These are phyloP conservation scores for Paraglomus occultum DNA, from an alignment of 192 early-diverging fungal genomes.

Conservation along the genomic window DNA sequence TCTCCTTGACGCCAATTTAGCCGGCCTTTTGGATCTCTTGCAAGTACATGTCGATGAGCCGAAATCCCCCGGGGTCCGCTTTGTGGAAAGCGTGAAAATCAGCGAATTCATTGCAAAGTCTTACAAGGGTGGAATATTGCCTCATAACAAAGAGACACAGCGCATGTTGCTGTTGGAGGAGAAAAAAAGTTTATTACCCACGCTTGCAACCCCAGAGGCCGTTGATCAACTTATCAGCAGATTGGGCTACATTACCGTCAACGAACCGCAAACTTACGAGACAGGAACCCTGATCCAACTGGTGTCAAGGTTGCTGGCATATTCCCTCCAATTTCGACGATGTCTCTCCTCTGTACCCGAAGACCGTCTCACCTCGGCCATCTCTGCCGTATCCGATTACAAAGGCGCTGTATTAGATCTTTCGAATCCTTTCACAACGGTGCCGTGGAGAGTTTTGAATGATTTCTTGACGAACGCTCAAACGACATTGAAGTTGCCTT, in stretches of 20 bases:
- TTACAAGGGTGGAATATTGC: constrained; percentile 5
- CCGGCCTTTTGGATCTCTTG: neutral
- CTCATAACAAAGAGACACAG: neutral
- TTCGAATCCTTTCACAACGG: constrained; percentile 20
- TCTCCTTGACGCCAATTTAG: too few species aligned
- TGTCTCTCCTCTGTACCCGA: constrained; percentile 4
- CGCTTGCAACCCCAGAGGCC: neutral
- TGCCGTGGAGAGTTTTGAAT: neutral
- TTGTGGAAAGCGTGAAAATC: constrained; percentile 2
- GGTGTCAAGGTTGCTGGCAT: neutral
- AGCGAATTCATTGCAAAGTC: neutral
- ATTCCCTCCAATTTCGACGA: constrained; percentile 18
- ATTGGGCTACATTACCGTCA: neutral
- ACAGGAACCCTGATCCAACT: neutral
- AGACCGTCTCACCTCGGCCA: constrained; percentile 2
- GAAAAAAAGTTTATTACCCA: neutral
- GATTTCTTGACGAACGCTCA: constrained; percentile 11
- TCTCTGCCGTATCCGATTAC: constrained; percentile 16
- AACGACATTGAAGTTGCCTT: neutral
- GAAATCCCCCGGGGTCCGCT: neutral
- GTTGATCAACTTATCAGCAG: neutral
- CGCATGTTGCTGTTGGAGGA: constrained; percentile 19
- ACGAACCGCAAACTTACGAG: neutral
- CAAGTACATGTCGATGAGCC: neutral
- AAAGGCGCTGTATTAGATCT: neutral